These are phyloP conservation scores for Botrytis byssoidea DNA, from an alignment of 2,329 filamentous ascomycete genomes.

Conservation along the genomic window DNA sequence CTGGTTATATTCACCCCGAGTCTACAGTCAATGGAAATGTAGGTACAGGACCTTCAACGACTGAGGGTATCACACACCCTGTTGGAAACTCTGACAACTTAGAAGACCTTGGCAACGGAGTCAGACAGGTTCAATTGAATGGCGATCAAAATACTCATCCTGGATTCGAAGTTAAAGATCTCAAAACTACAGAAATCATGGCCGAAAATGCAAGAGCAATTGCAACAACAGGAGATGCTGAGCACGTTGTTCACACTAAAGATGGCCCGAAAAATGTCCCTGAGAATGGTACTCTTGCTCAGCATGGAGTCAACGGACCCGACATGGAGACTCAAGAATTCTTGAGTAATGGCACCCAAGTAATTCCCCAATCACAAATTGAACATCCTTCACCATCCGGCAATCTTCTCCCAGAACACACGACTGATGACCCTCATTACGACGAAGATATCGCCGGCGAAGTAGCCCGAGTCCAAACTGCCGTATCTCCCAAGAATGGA, in stretches of 20 bases:
- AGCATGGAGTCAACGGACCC: slow-evolving; percentile 23
- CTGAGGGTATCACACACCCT: slow-evolving; percentile 25
- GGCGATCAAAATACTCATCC: slow-evolving; percentile 10
- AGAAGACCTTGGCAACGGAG: slow-evolving; percentile 8
- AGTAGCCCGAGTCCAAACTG: slow-evolving; percentile 58
- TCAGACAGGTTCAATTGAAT: slow-evolving; percentile 22
- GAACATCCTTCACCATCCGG: slow-evolving; percentile 26
- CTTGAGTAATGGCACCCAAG: slow-evolving; percentile 33
- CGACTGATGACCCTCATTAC: slow-evolving; percentile 59
- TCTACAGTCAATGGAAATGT: neutral
- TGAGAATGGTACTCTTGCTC: neutral
- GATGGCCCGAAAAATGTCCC: slow-evolving; percentile 6
- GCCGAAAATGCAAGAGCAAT: slow-evolving; percentile 30
- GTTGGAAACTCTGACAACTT: slow-evolving; percentile 7
- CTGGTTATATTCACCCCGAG: slow-evolving; percentile 15
- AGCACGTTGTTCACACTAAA: slow-evolving; percentile 29
- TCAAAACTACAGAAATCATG: slow-evolving; percentile 25
- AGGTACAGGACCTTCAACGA: slow-evolving; percentile 27
- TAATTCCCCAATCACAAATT: slow-evolving; percentile 29
- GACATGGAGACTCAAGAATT: slow-evolving; percentile 31
- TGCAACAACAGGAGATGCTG: slow-evolving; percentile 32
- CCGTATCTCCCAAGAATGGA: slow-evolving; percentile 48
- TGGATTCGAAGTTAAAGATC: slow-evolving; percentile 26
- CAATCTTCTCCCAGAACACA: slow-evolving; percentile 52
- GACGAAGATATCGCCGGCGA: slow-evolving; percentile 61